Evolutionary conservation across 257 asterid genomes (phyloP), one percentile per base, ranked within the genome.

Genomic region (Nicotiana obtusifolia): DNA sequence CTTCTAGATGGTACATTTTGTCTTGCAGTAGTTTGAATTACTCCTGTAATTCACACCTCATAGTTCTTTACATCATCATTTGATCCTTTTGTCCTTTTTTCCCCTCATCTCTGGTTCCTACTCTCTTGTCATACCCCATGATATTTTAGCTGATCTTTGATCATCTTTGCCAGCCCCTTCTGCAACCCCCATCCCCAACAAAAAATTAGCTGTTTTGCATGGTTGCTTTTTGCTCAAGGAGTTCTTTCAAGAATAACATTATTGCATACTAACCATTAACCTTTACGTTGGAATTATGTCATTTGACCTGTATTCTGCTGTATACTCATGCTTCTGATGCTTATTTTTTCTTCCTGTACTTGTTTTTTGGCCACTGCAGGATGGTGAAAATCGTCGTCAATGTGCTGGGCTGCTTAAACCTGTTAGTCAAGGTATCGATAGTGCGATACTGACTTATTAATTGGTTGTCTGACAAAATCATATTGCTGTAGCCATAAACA

Each of bases 341-440:
- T 57, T 78, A 15, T 35, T 35, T 24, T 33, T 41, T 52, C 41
- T 79, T 11, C 1, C 76, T 41, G 22, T 64, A 66, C 76, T 24
- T 37, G 75, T 79, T 53, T 35, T 59, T 71, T 80, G 11, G 31
- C 19, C 75, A 53, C 26, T 68, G 61, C 64, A 88, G 89, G 85
- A 37, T 73, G 84, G 78, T 84, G 78, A 61, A 41, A n/a, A 31
- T 56, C 11, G 4, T 56, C 53, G 5, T 17, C 82, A 65, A 15
- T 83, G 81, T 82, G 86, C 83, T 59, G 82, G 37, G 30, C 73
- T 84, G 77, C 53, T 88, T 57, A 49, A 71, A 61, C 85, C 85
- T 41, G 66, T 26, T 14, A 78, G 28, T 64, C 82, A 53, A 82
- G 87, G 90, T 88, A 86, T 3, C 2, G 11, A 37, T 69, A 2